Percentiles rank a stretch among this genome's conserved stretches.
Evolutionary conservation across 2,329 filamentous ascomycete species (phyloP).

Genomic region (Ophiostoma piceae): DNA sequence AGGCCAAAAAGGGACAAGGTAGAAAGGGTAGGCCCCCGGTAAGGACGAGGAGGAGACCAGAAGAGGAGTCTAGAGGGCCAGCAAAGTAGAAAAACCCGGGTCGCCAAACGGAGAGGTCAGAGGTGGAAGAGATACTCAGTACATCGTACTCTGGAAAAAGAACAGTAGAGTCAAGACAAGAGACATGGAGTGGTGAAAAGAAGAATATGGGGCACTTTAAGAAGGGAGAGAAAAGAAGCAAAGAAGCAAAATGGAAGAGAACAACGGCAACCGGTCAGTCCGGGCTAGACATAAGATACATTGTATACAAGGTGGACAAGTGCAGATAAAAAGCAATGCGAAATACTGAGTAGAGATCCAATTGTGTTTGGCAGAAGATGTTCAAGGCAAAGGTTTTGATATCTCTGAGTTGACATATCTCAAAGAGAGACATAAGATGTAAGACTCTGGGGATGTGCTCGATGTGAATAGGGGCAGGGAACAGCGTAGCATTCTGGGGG

Average conservation of each 20-base stretch:
- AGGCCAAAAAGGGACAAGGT: conserved; percentile 11
- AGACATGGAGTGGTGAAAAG: not conserved
- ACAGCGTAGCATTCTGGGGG: not conserved
- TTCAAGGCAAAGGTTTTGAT: not conserved
- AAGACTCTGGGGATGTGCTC: not conserved
- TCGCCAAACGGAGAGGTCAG: not conserved
- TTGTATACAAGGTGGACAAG: not conserved
- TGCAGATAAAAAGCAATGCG: not conserved
- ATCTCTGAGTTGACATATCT: not conserved
- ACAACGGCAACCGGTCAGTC: not conserved
- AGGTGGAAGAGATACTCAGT: not conserved
- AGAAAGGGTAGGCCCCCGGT: conserved; percentile 4
- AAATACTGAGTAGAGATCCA: not conserved
- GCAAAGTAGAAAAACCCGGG: not conserved
- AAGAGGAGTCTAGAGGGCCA: conserved; percentile 6
- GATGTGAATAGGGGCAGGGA: not conserved
- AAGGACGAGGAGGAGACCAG: conserved; percentile 13
- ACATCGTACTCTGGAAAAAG: not conserved
- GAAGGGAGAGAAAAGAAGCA: not conserved
- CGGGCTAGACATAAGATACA: not conserved
- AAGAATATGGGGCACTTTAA: not conserved
- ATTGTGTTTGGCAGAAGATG: not conserved
- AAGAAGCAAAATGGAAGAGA: conserved; percentile 7
- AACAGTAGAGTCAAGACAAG: not conserved
- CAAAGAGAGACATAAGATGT: not conserved